A percentile compares a stretch with the other conserved stretches of the same genome.
Evolutionary conservation across 306 rosid genomes (phyloP).

Genomic region (Glycine latifolia): DNA sequence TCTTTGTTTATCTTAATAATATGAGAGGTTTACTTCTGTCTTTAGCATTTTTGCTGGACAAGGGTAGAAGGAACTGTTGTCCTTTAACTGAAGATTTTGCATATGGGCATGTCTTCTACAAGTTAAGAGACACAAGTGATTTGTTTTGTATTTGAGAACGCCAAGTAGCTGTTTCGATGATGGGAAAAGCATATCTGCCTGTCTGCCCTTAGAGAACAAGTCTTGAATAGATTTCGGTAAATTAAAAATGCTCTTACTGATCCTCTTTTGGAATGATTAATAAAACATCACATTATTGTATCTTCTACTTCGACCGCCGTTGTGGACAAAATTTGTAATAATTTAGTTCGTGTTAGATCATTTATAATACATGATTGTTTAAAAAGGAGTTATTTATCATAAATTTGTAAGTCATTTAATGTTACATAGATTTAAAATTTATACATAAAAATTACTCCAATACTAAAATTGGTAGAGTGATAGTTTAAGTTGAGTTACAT

Average conservation of each 20-base stretch:
- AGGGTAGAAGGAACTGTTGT: conserved; percentile 42
- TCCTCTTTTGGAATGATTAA: conserved; percentile 15
- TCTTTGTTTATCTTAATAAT: conserved; percentile 15
- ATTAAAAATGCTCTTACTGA: conserved; percentile 1
- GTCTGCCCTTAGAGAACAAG: conserved; percentile 31
- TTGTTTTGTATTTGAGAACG: conserved; percentile 42
- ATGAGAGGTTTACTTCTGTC: conserved; percentile 43
- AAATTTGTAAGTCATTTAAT: too few relatives aligned
- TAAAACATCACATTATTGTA: not conserved
- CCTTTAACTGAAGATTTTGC: conserved; percentile 44
- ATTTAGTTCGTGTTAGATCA: too few relatives aligned
- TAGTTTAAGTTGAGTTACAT: too few relatives aligned
- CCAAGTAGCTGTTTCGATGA: conserved; percentile 45
- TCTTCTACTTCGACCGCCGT: not conserved
- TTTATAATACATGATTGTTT: too few relatives aligned
- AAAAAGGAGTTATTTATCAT: too few relatives aligned
- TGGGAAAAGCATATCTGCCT: conserved; percentile 39
- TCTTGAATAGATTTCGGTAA: conserved; percentile 6
- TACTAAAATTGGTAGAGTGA: too few relatives aligned
- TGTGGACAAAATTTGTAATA: conserved; percentile 18
- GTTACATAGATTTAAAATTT: too few relatives aligned
- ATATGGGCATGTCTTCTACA: conserved; percentile 45
- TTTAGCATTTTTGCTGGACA: conserved; percentile 47
- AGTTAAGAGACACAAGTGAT: conserved; percentile 40
- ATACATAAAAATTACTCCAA: too few relatives aligned